phyloP scores from a whole-genome alignment of 2,329 filamentous ascomycete genomes.

The Xylariales sp. region DNA sequence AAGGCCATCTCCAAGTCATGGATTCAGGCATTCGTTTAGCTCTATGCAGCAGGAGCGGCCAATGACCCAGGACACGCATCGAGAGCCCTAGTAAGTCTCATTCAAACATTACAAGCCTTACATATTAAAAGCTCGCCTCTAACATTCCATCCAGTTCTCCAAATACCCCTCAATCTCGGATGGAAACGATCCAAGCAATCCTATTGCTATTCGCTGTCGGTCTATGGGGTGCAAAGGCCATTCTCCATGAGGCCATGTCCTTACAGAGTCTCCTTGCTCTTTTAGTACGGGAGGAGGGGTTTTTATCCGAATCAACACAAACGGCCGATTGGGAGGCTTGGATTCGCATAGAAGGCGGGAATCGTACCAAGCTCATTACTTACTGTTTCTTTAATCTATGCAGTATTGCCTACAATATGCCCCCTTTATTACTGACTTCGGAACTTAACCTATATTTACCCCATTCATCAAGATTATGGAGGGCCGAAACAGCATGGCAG shows the following conservation, averaged over 20 bases:
- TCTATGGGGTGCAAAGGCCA: constrained; percentile 70
- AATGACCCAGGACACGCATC: constrained; percentile 67
- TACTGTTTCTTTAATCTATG: constrained; percentile 73
- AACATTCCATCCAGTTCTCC: constrained; percentile 55
- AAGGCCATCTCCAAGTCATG: constrained; percentile 67
- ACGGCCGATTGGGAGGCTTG: constrained; percentile 69
- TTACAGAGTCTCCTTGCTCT: constrained; percentile 69
- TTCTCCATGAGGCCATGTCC: constrained; percentile 69
- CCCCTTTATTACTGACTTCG: constrained; percentile 67
- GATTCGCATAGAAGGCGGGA: constrained; percentile 67
- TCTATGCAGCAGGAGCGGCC: constrained; percentile 68
- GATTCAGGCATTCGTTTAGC: constrained; percentile 68
- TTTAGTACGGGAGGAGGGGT: constrained; percentile 68
- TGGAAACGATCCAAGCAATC: constrained; percentile 74
- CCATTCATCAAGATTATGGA: constrained; percentile 66
- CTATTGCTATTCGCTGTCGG: constrained; percentile 70
- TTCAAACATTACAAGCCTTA: not conserved
- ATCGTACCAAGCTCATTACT: constrained; percentile 69
- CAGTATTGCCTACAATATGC: constrained; percentile 71
- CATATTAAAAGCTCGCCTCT: constrained; percentile 6
- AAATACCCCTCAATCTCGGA: constrained; percentile 68
- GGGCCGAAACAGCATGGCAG: constrained; percentile 67
- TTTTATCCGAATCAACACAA: constrained; percentile 61
- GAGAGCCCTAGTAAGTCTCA: constrained; percentile 66
- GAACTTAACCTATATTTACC: constrained; percentile 68